These are phyloP conservation scores for Articulospora tetracladia DNA, from an alignment of 495 filamentous ascomycete genomes.

Conservation along the genomic window DNA sequence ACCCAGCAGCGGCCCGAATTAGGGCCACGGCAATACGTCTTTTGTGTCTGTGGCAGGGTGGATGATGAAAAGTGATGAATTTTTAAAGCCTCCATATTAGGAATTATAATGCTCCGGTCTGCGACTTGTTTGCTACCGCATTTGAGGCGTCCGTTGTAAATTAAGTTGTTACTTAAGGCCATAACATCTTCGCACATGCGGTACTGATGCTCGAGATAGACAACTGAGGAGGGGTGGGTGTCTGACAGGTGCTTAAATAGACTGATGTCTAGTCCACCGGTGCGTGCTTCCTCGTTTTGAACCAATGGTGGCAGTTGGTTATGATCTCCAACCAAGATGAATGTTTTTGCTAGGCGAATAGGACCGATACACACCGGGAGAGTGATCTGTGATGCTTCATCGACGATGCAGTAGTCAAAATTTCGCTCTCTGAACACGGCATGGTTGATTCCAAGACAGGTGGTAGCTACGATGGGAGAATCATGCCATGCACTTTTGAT, in stretches of 20 bases:
- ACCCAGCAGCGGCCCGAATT: conserved; percentile 68
- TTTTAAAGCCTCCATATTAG: conserved; percentile 56
- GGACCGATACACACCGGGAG: conserved; percentile 90
- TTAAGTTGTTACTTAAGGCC: conserved; percentile 86
- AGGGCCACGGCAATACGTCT: conserved; percentile 48
- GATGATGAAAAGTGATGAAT: conserved; percentile 50
- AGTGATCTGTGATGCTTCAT: conserved; percentile 97
- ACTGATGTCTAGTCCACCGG: conserved; percentile 86
- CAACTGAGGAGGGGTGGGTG: conserved; percentile 77
- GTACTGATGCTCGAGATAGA: conserved; percentile 92
- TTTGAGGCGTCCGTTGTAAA: conserved; percentile 84
- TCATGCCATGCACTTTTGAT: conserved; percentile 76
- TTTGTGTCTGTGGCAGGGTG: conserved; percentile 26
- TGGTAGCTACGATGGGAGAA: conserved; percentile 87
- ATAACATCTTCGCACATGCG: conserved; percentile 98
- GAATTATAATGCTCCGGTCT: conserved; percentile 52
- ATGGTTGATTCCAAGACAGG: conserved; percentile 88
- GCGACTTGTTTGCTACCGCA: conserved; percentile 81
- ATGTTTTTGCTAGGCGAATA: conserved; percentile 88
- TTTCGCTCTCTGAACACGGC: conserved; percentile 80
- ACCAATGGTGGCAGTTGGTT: conserved; percentile 93
- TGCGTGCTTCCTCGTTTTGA: conserved; percentile 80
- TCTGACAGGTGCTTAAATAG: conserved; percentile 92
- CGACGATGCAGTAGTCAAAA: conserved; percentile 98
- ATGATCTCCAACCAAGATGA: conserved; percentile 94